Percentiles rank a stretch among this genome's conserved stretches.
phyloP scores from a whole-genome alignment of 2,329 filamentous ascomycete species.

The Xylariaceae sp. region DNA sequence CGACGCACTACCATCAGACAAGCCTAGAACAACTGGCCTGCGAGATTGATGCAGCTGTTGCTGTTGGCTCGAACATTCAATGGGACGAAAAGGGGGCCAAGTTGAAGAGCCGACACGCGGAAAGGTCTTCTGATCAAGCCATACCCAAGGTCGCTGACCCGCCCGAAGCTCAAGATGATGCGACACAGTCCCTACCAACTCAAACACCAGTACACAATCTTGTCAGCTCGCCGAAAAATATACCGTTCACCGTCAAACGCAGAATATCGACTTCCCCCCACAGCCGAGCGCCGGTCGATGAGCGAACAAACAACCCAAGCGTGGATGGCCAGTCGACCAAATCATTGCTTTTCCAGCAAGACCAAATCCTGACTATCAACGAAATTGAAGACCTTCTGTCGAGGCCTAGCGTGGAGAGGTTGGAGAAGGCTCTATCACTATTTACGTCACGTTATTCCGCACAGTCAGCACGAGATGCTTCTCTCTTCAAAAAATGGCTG shows the following conservation, averaged over 20 bases:
- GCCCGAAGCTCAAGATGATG: too few species aligned
- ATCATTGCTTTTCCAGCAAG: not conserved
- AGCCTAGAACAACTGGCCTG: slow-evolving; percentile 11
- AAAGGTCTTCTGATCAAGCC: not conserved
- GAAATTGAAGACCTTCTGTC: slow-evolving; percentile 5
- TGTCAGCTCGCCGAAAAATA: too few species aligned
- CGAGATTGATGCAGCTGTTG: slow-evolving; percentile 16
- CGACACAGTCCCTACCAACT: too few species aligned
- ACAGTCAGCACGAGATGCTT: slow-evolving; percentile 8
- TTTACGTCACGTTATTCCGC: slow-evolving; percentile 15
- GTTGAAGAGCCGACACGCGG: not conserved
- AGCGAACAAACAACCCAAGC: too few species aligned
- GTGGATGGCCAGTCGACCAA: not conserved
- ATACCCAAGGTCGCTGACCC: not conserved
- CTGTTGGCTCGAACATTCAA: slow-evolving; percentile 12
- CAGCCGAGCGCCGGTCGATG: too few species aligned
- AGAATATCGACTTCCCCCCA: too few species aligned
- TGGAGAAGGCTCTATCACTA: slow-evolving; percentile 20
- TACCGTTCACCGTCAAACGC: too few species aligned
- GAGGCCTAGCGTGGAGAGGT: slow-evolving; percentile 15
- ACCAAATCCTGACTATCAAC: not conserved
- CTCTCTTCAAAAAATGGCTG: slow-evolving; percentile 21
- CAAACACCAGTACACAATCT: too few species aligned
- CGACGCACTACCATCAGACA: slow-evolving; percentile 27
- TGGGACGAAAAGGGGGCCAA: slow-evolving; percentile 16